phyloP scores from a whole-genome alignment of 371 early-diverging fungal species.

The Sporodiniella umbellata region DNA sequence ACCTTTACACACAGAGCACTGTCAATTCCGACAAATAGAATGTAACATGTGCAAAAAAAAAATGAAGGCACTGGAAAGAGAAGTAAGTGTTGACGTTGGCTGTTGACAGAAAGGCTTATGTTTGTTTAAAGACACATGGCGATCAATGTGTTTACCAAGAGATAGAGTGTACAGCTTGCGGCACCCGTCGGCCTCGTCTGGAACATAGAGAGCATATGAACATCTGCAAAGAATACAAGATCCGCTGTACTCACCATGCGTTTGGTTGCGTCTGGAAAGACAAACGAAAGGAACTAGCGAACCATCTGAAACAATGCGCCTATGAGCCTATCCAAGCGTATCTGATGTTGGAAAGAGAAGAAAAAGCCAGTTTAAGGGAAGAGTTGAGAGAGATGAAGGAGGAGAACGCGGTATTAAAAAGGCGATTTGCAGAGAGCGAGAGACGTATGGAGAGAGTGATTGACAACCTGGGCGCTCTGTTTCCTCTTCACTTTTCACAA shows the following conservation, averaged over 20 bases:
- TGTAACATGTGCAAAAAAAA: slow-evolving; percentile 62
- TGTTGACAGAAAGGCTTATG: no score
- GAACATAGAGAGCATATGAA: slow-evolving; percentile 51
- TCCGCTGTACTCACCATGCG: slow-evolving; percentile 46
- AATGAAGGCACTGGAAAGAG: slow-evolving; percentile 41
- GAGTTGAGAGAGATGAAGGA: no score
- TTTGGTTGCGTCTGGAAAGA: slow-evolving; percentile 70
- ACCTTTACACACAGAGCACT: slow-evolving; percentile 50
- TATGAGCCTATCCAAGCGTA: slow-evolving; percentile 64
- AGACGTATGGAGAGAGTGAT: slow-evolving; percentile 41
- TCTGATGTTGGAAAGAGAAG: slow-evolving; percentile 43
- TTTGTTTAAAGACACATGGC: slow-evolving; percentile 53
- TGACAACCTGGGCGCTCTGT: slow-evolving; percentile 36
- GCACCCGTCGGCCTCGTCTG: slow-evolving; percentile 43
- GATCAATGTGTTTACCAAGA: slow-evolving; percentile 56
- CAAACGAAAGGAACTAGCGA: slow-evolving; percentile 31
- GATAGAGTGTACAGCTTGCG: slow-evolving; percentile 59
- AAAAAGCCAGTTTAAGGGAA: no score
- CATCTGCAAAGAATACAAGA: slow-evolving; percentile 49
- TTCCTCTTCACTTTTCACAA: slow-evolving; percentile 34
- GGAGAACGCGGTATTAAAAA: slow-evolving; percentile 43
- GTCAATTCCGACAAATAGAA: slow-evolving; percentile 56
- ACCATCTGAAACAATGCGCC: slow-evolving; percentile 49
- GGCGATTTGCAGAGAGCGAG: slow-evolving; percentile 37
- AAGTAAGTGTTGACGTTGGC: slow-evolving; percentile 43